Conservation (phyloP, 768 basidiomycete genomes). For the Pleurotus ostreatus region DNA sequence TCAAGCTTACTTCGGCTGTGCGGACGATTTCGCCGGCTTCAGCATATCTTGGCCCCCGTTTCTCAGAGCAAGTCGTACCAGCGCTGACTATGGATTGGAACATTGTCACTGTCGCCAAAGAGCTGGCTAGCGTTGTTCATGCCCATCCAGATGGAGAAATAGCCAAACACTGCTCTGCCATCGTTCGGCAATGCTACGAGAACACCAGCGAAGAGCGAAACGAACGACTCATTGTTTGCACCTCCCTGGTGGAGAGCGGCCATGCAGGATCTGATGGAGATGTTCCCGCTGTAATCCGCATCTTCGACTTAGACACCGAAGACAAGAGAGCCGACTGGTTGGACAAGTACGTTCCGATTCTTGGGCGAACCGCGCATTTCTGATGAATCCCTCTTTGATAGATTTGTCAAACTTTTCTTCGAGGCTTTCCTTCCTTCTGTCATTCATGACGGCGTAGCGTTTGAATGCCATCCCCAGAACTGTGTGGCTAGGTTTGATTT, state of each 20-base stretch:
- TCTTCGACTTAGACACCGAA: conserved; percentile 48
- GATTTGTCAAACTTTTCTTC: conserved; percentile 47
- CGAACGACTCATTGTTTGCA: conserved; percentile 54
- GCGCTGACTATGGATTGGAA: conserved; percentile 41
- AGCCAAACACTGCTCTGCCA: conserved; percentile 50
- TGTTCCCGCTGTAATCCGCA: conserved; percentile 43
- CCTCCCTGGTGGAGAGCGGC: conserved; percentile 51
- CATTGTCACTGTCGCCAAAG: conserved; percentile 50
- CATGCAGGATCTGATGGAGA: conserved; percentile 42
- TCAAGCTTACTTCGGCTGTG: conserved; percentile 54
- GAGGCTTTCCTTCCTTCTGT: conserved; percentile 53
- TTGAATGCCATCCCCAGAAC: conserved; percentile 60
- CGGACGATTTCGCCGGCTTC: conserved; percentile 59
- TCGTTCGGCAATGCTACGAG: conserved; percentile 52
- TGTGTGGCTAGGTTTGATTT: conserved; percentile 52
- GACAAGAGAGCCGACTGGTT: conserved; percentile 47
- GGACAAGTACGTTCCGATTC: conserved; percentile 32
- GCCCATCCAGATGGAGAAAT: conserved; percentile 42
- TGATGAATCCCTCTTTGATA: conserved; percentile 14
- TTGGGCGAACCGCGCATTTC: not conserved
- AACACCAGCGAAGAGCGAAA: conserved; percentile 40
- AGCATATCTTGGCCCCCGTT: conserved; percentile 52
- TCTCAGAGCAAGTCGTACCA: conserved; percentile 50
- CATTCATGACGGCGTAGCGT: conserved; percentile 51
- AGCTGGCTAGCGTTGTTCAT: conserved; percentile 51